Evolutionary conservation across 345 rosid species (phyloP), one percentile per base, ranked within the genome.

Genomic region (Aquilaria sinensis): DNA sequence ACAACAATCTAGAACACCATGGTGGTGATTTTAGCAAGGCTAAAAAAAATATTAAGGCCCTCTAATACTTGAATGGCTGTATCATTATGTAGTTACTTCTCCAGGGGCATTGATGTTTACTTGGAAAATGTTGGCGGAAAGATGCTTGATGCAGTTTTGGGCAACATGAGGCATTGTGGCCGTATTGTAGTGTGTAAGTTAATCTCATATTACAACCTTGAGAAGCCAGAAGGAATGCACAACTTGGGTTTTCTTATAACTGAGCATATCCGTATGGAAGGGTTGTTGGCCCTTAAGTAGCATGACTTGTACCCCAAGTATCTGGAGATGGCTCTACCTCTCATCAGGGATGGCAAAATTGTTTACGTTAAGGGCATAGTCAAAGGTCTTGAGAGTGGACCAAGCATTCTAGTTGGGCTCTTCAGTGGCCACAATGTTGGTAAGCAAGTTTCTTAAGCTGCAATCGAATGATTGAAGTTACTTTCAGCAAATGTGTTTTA

Each of bases 81-180:
- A 9, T n/a, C n/a, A 57, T 5, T 23, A 23, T 23, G 23, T 23
- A 68, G 67, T 37, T 51, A 45, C 53, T 69, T 69, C 32, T 47
- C 67, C 11, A 57, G 77, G 60, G 84, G 84, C 10, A 77, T 77
- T 1, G 84, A 80, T 68, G 70, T 80, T 33, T 77, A 80, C 67
- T 77, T 80, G 16, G 84, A 80, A 52, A 80, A 80, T 46, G 79
- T 80, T 13, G 84, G 81, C 45, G 84, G 81, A 33, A 75, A 67
- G 58, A 71, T 78, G 78, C 66, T 81, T 48, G 84, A 80, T 54
- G 81, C 75, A 12, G 81, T 77, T 59, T 75, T 80, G 29, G 47
- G 64, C 12, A 74, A 80, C 70, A 77, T 77, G 84, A 77, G 62
- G 15, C 7, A 31, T 12, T 45, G 62, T 1, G 84, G 81, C 9